Evolutionary conservation across 768 basidiomycete genomes (phyloP), one percentile per base, ranked within the genome.

Genomic region (Trametes gibbosa): DNA sequence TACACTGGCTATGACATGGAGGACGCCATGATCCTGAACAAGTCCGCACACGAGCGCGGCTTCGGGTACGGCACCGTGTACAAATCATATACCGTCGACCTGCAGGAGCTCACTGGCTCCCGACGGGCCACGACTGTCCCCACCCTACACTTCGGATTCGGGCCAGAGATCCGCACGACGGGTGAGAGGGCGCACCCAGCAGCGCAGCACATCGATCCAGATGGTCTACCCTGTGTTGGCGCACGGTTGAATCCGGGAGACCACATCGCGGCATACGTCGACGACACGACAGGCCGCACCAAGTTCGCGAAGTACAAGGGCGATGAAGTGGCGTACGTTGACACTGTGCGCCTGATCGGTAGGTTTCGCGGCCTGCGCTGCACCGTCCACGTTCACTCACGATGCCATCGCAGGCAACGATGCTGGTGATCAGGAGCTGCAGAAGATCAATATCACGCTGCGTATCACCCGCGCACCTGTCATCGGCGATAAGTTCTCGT

Each of bases 1-100:
- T 99, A 99, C 71, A 99, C 97, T 3, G 97, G 97, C 3, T 99
- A 99, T 74, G 97, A 99, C 73, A 99, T 99, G 97, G 97, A 99
- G 76, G 97, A 99, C 67, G 97, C 97, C 65, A 99, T 99, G 97
- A 99, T 99, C 65, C 77, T 99, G 51, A 99, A 99, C 74, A 99
- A 99, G 75, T 98, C 95, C 0, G 89, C 94, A 2, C 95, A 99
- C 70, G 97, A 99, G 75, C 89, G 97, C 32, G 97, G 97, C 0
- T 99, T 99, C 70, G 95, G 82, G 0, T 96, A 98, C 70, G 97
- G 97, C 25, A 92, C 95, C 0, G 85, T 99, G 32, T 98, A 98
- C 80, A 98, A 98, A 73, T 87, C 92, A 4, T 86, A 95, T 69
- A 89, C 90, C 40, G 79, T 98, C 57, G 96, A 98, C 73, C 80